Conservation (phyloP, 2,329 filamentous ascomycete genomes). For the Sordariomycetes sp. region DNA sequence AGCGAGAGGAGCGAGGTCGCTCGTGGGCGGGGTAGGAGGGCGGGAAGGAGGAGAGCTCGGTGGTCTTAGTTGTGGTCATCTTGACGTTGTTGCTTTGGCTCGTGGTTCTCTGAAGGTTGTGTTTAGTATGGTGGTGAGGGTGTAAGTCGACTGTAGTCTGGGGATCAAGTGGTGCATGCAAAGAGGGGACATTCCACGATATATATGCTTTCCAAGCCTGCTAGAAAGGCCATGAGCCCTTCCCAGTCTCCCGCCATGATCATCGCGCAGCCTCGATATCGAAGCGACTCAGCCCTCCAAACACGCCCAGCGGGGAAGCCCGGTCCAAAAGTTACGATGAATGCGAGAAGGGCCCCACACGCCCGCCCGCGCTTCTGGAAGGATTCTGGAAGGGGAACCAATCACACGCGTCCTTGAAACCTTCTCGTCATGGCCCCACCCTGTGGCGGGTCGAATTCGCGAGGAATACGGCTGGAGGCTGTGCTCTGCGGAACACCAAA, state of each 20-base stretch:
- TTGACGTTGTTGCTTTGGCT: background rate
- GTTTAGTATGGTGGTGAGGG: background rate
- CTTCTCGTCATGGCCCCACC: background rate
- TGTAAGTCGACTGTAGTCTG: background rate
- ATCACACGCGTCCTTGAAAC: background rate
- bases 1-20: conserved; percentile 8
- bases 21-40: conserved; percentile 1
- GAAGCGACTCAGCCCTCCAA: background rate
- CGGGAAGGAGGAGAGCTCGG: conserved; percentile 4
- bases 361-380: background rate
- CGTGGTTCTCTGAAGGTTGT: background rate
- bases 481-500: background rate
- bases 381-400: background rate
- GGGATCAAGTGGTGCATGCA: background rate
- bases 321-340: conserved; percentile 16
- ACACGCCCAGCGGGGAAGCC: background rate
- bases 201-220: background rate
- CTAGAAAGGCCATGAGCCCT: background rate
- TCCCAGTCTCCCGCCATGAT: background rate
- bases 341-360: conserved; percentile 12
- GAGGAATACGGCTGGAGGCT: background rate
- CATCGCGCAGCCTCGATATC: background rate
- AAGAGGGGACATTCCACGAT: background rate
- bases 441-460: background rate
- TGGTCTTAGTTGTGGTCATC: background rate